Conservation (phyloP, 192 early-diverging fungal species). For the Lobosporangium transversale region DNA sequence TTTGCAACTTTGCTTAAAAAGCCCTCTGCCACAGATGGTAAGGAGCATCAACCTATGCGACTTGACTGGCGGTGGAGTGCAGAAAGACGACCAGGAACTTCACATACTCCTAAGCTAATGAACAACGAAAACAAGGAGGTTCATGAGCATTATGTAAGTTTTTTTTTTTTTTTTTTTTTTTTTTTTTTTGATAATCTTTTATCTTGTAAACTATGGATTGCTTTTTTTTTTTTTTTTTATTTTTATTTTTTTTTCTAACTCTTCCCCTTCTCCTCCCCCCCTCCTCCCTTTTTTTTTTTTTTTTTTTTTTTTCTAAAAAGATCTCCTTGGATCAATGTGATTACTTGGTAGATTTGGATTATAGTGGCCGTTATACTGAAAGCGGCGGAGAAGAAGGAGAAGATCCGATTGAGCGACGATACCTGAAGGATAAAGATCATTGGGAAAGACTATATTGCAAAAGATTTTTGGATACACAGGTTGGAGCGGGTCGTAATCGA, state of each 20-base stretch:
- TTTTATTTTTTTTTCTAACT: not conserved
- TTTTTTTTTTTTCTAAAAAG: too few relatives aligned
- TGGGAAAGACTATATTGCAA: conserved; percentile 72
- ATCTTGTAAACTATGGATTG: not conserved
- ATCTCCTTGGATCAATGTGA: conserved; percentile 45
- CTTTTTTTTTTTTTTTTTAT: not conserved
- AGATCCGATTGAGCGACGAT: conserved; percentile 56
- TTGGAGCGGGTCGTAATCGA: conserved; percentile 52
- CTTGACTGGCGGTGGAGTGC: conserved; percentile 51
- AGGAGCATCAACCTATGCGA: conserved; percentile 18
- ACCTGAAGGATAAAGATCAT: conserved; percentile 58
- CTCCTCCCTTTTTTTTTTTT: not conserved
- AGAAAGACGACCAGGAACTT: conserved; percentile 41
- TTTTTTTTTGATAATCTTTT: not conserved
- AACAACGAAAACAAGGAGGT: conserved; percentile 53
- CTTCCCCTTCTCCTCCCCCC: not conserved
- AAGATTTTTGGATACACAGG: conserved; percentile 69
- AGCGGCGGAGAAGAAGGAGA: not conserved
- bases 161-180: too few relatives aligned
- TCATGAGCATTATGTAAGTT: conserved; percentile 45
- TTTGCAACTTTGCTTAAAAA: not conserved
- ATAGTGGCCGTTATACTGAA: conserved; percentile 18
- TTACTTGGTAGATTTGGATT: conserved; percentile 48
- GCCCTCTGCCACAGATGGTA: conserved; percentile 29
- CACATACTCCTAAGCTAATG: conserved; percentile 18